Evolutionary conservation across 208 protist genomes (phyloP), one percentile per base, ranked within the genome.

Genomic region (Balamuthia mandrillaris): DNA sequence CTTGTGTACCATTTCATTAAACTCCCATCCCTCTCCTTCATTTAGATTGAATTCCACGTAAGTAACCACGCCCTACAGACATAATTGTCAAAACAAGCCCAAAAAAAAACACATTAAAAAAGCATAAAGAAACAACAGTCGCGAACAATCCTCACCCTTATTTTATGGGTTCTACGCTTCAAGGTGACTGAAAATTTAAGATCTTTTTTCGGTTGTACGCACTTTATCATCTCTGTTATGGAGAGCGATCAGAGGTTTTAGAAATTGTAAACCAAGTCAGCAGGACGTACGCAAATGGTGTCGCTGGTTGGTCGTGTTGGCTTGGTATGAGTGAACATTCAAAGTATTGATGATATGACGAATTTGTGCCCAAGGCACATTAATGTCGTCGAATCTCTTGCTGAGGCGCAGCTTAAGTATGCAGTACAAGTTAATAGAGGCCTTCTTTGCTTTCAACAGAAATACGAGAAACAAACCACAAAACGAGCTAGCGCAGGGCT

Each of bases 171-270:
- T 24, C 66, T 39, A 24, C 54, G 47, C 42, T 77, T 77, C 24
- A 77, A 45, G 24, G 66, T 77, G 66, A 77, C 54, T 10, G 66
- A 77, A 27, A 77, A 77, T 45, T 77, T 77, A 45, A 77, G 66
- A n/a, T 77, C 66, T 45, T 77, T 77, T 35, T 77, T 77, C 24
- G 66, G 39, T 21, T 77, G 54, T 16, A 77, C 66, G 42, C 66
- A 77, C 66, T 77, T 77, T n/a, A n/a, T n/a, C n/a, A n/a, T n/a
- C n/a, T n/a, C n/a, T n/a, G n/a, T n/a, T n/a, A n/a, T n/a, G n/a
- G n/a, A n/a, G n/a, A n/a, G n/a, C n/a, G n/a, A n/a, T n/a, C n/a
- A n/a, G n/a, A n/a, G n/a, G n/a, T n/a, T n/a, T n/a, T n/a, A n/a
- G n/a, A n/a, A n/a, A n/a, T n/a, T n/a, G n/a, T n/a, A n/a, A n/a